Evolutionary conservation across 2,329 filamentous ascomycete genomes (phyloP).

Genomic region (Cercospora canescens): DNA sequence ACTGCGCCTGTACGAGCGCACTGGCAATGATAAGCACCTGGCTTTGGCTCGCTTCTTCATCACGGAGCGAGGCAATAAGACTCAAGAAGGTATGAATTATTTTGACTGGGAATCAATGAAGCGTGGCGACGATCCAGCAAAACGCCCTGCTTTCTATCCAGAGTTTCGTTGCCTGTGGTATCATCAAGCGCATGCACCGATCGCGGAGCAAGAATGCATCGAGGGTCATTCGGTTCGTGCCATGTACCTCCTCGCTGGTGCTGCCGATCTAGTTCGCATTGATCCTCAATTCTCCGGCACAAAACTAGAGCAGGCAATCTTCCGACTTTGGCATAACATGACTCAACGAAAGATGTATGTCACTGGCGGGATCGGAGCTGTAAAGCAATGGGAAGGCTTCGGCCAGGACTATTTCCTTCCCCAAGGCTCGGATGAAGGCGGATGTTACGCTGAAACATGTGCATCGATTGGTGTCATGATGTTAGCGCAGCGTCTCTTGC

Average conservation of each 20-base stretch:
- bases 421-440: conserved; percentile 60
- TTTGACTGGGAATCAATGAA: conserved; percentile 56
- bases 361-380: conserved; percentile 61
- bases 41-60: conserved; percentile 59
- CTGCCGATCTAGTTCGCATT: conserved; percentile 55
- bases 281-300: conserved; percentile 31
- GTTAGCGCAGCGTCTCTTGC: conserved; percentile 58
- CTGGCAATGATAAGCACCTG: conserved; percentile 41
- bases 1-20: conserved; percentile 47
- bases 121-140: conserved; percentile 52
- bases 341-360: conserved; percentile 62
- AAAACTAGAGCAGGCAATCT: conserved; percentile 43
- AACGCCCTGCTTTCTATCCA: conserved; percentile 51
- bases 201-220: conserved; percentile 55
- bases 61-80: conserved; percentile 57
- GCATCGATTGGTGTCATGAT: conserved; percentile 62
- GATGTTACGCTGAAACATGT: conserved; percentile 64
- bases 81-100: conserved; percentile 53
- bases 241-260: conserved; percentile 61
- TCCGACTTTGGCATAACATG: conserved; percentile 61
- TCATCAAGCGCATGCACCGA: conserved; percentile 58
- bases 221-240: conserved; percentile 62
- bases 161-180: conserved; percentile 48
- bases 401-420: conserved; percentile 61
- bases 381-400: conserved; percentile 62